phyloP scores from a whole-genome alignment of 495 filamentous ascomycete genomes.

The Penicillium steckii region DNA sequence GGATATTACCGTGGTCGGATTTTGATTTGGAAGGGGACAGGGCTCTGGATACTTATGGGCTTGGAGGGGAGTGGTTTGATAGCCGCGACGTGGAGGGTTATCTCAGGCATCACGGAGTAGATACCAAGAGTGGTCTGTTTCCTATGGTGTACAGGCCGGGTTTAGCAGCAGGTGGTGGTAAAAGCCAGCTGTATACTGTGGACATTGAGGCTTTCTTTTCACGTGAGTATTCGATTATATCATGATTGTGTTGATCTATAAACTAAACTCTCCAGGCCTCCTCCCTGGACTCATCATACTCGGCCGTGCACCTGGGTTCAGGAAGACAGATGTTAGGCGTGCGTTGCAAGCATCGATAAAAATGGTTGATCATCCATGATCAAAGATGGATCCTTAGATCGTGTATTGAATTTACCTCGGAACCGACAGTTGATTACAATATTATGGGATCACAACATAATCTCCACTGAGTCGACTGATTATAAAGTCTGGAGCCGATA shows the following conservation, averaged over 20 bases:
- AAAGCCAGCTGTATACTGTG: neutral
- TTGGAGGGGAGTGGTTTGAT: conserved; percentile 2
- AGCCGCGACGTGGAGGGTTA: neutral
- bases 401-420: neutral
- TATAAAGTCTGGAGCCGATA: neutral
- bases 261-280: neutral
- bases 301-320: neutral
- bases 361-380: neutral
- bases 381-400: neutral
- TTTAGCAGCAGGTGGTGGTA: neutral
- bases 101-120: neutral
- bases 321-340: neutral
- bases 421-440: neutral
- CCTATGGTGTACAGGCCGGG: neutral
- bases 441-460: neutral
- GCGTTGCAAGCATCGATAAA: neutral
- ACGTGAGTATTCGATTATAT: neutral
- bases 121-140: neutral
- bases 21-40: neutral
- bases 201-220: neutral
- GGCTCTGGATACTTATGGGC: neutral
- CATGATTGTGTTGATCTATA: neutral
- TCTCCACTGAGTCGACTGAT: neutral
- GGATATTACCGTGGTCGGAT: neutral
- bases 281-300: neutral